A percentile compares a stretch with the other conserved stretches of the same genome.
These are phyloP conservation scores for Trametes villosa DNA, from an alignment of 768 basidiomycete genomes.

Conservation along the genomic window DNA sequence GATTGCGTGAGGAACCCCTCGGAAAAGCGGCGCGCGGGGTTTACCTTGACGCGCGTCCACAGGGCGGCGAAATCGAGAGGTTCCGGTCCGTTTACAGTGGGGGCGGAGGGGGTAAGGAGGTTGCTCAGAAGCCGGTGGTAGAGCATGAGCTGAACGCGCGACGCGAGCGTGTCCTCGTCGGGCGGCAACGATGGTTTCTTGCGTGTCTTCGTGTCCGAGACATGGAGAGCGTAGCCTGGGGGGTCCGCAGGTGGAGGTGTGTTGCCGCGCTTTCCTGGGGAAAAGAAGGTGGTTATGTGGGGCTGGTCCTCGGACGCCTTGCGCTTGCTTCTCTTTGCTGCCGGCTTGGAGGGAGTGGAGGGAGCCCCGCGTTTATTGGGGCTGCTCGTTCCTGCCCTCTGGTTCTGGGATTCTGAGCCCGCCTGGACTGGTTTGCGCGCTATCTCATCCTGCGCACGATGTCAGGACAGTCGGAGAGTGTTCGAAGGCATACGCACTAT, in stretches of 20 bases:
- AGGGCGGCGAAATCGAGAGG: constrained; percentile 55
- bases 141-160: constrained; percentile 77
- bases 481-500: constrained; percentile 53
- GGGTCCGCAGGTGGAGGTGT: not conserved
- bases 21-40: constrained; percentile 53
- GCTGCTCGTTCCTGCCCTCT: constrained; percentile 2
- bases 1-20: constrained; percentile 46
- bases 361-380: constrained; percentile 22
- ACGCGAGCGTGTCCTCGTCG: constrained; percentile 58
- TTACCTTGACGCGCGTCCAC: constrained; percentile 52
- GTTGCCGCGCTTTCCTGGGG: not conserved
- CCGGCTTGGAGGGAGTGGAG: constrained; percentile 30
- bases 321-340: constrained; percentile 34
- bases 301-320: constrained; percentile 27
- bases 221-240: constrained; percentile 40
- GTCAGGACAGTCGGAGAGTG: not conserved
- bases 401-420: not conserved
- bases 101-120: constrained; percentile 44
- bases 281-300: constrained; percentile 29
- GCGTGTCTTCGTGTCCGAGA: constrained; percentile 78
- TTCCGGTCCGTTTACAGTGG: not conserved
- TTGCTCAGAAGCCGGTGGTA: constrained; percentile 68
- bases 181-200: constrained; percentile 51
- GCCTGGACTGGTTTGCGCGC: constrained; percentile 27
- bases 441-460: constrained; percentile 54